Evolutionary conservation across 108 stramenopile species (phyloP).

Genomic region (Nannochloropsis salina): DNA sequence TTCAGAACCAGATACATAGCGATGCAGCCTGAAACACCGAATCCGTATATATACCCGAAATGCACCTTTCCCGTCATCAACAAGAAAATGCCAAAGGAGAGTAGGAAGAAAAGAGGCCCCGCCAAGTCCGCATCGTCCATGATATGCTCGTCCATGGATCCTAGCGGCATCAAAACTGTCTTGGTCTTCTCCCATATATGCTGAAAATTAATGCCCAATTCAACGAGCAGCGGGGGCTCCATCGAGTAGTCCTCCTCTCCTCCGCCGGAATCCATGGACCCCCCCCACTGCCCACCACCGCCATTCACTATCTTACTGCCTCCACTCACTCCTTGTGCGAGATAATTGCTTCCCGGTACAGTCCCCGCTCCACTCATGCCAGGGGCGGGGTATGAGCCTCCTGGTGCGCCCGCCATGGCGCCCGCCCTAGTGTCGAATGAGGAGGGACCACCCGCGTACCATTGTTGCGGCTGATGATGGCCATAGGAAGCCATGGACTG

Average conservation of each 20-base stretch:
- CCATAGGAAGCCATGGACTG: neutral
- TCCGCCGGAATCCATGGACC: constrained; percentile 23
- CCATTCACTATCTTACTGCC: neutral
- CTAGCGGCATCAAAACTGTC: constrained; percentile 69
- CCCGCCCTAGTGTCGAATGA: neutral
- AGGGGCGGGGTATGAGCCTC: neutral
- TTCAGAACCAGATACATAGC: constrained; percentile 78
- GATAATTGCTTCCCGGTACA: neutral
- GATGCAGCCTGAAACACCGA: constrained; percentile 87
- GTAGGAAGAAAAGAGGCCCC: constrained; percentile 84
- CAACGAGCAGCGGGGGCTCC: constrained; percentile 95
- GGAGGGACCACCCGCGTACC: constrained; percentile 8
- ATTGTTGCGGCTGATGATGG: constrained; percentile 11
- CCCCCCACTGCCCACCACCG: neutral
- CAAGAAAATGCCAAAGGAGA: constrained; percentile 80
- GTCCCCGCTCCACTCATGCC: neutral
- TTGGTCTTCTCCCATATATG: constrained; percentile 88
- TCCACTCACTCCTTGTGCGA: neutral
- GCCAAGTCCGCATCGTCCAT: constrained; percentile 84
- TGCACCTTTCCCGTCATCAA: constrained; percentile 83
- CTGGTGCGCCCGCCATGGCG: neutral
- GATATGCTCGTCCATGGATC: constrained; percentile 20
- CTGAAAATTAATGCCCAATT: constrained; percentile 87
- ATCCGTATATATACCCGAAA: constrained; percentile 97
- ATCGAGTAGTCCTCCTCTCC: constrained; percentile 68